A percentile compares a stretch with the other conserved stretches of the same genome.
phyloP scores from a whole-genome alignment of 768 basidiomycete species.

The Kwoniella dendrophila region DNA sequence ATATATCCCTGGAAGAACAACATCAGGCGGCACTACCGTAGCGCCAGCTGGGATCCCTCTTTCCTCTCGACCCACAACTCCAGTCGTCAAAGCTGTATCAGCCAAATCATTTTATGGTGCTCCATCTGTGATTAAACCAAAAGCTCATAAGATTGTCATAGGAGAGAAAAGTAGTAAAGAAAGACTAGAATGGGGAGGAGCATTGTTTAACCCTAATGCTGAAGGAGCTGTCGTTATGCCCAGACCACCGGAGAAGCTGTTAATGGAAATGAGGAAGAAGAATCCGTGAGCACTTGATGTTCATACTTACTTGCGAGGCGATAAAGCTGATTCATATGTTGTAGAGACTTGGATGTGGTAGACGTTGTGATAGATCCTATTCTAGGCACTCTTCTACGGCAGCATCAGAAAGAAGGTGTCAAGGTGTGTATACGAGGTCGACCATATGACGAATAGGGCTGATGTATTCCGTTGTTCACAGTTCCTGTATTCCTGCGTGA shows the following conservation, averaged over 20 bases:
- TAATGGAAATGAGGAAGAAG: slow-evolving; percentile 60
- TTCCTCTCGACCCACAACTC: background rate
- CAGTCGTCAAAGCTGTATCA: slow-evolving; percentile 2
- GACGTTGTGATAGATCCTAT: slow-evolving; percentile 87
- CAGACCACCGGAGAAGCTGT: slow-evolving; percentile 69
- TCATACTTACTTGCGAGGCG: background rate
- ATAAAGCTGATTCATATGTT: background rate
- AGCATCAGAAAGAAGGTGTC: slow-evolving; percentile 84
- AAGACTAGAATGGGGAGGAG: slow-evolving; percentile 35
- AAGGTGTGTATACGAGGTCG: slow-evolving; percentile 39
- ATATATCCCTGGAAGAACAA: slow-evolving; percentile 23
- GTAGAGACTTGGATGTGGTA: slow-evolving; percentile 57
- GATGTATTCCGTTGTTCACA: slow-evolving; percentile 58
- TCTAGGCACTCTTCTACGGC: slow-evolving; percentile 72
- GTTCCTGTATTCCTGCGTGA: slow-evolving; percentile 94
- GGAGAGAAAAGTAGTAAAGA: slow-evolving; percentile 36
- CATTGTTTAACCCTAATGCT: slow-evolving; percentile 69
- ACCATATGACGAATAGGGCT: slow-evolving; percentile 54
- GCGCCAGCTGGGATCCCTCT: slow-evolving; percentile 22
- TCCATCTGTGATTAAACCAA: slow-evolving; percentile 19
- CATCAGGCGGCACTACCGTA: background rate
- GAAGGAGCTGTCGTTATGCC: slow-evolving; percentile 86
- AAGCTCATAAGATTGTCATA: slow-evolving; percentile 28
- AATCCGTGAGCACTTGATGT: background rate
- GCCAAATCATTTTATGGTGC: slow-evolving; percentile 44